Evolutionary conservation across 176 grass and related monocot species (phyloP).

Genomic region (Musa schizocarpa): DNA sequence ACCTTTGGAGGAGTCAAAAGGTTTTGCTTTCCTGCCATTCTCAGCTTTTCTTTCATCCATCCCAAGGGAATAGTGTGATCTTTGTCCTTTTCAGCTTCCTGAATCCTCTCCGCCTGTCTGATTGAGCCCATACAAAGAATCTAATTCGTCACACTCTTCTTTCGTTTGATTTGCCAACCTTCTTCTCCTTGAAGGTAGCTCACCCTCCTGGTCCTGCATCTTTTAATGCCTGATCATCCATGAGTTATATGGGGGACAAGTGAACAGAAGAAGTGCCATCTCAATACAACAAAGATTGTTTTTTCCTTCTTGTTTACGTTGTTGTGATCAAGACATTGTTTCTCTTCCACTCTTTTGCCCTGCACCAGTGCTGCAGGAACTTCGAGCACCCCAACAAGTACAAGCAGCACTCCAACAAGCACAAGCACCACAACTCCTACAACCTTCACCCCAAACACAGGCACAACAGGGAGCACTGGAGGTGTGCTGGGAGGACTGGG

Average conservation of each 20-base stretch:
- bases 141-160: neutral
- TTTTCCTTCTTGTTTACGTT: no score
- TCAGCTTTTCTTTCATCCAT: neutral
- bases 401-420: neutral
- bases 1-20: neutral
- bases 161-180: neutral
- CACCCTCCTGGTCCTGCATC: no score
- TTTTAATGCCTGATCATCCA: no score
- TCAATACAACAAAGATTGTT: no score
- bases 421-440: no score
- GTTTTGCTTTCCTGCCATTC: neutral
- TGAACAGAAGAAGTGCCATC: no score
- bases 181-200: no score
- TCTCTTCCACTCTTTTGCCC: neutral
- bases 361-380: constrained; percentile 17
- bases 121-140: neutral
- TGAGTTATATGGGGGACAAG: no score
- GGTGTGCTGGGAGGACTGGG: constrained; percentile 15
- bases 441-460: neutral
- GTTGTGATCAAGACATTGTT: no score
- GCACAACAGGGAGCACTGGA: neutral
- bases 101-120: neutral
- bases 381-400: neutral
- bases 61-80: neutral
- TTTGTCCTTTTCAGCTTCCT: neutral